Base-by-base conservation (phyloP, 768 basidiomycete species). In the Dacryopinax spathularia region DNA sequence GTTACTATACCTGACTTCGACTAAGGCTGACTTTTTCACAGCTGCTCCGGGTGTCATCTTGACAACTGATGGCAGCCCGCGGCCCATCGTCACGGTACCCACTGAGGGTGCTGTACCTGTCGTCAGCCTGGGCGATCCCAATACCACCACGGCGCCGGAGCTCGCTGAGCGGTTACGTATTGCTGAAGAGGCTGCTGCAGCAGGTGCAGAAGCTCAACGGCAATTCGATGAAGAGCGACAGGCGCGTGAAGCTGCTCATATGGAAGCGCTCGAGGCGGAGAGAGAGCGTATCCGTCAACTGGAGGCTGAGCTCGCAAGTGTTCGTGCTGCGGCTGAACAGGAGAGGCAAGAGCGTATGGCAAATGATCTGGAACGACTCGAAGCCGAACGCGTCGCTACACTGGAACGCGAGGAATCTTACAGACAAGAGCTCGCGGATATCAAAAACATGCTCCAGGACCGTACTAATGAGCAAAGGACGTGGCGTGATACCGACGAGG, bases 371-470 rank as follows among this genome's bases (percentile, higher is more conserved):
- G 86, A 86, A 65, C 77, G 80, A 20, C 77, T 82, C 33, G 86
- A 88, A 69, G 77, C 77, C 33, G 84, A 86, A 65, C 75, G 81
- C 22, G 74, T 75, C 36, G 86, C 85, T 59, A 75, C 77, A 34
- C 69, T 75, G 36, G 86, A 88, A 63, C 80, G 84, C 5, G 82
- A 85, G 65, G 83, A 86, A 15, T 78, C 74, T 7, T 71, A 88
- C 41, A 78, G 82, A 34, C 76, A 72, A 36, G 88, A 89, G 67
- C 72, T 92, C 15, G 75, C 71, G 3, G 88, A 91, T 65, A 81
- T 92, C 66, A 85, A 89, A 0, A 85, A 86, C 66, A 71, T 89
- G 62, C 77, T 91, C 15, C 83, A 87, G 63, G 83, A 85, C 64
- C 85, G 88, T 63, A 77, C 81, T 1, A 80, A 84, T 34, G 77